Conservation (phyloP, 495 filamentous ascomycete species). For the Peziza echinospora region DNA sequence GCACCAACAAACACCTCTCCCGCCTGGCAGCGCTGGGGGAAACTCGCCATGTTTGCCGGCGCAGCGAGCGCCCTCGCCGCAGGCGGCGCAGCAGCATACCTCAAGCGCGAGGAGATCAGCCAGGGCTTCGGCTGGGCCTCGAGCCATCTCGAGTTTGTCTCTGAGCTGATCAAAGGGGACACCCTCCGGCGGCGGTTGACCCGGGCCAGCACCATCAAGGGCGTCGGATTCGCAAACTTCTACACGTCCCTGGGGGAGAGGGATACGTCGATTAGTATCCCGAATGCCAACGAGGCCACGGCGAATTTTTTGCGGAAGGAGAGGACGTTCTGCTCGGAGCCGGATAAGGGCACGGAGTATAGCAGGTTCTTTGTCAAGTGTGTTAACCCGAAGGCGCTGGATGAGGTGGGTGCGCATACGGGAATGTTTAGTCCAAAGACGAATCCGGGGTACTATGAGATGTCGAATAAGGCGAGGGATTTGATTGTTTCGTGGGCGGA, state of each 20-base stretch:
- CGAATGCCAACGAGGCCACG: constrained; percentile 22
- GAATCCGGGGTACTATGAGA: constrained; percentile 54
- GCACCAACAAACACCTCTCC: constrained; percentile 25
- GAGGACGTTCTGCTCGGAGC: constrained; percentile 70
- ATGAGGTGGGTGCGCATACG: constrained; percentile 69
- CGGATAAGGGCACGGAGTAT: constrained; percentile 38
- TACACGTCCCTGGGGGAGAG: constrained; percentile 61
- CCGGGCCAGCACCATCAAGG: constrained; percentile 33
- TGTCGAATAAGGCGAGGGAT: constrained; percentile 45
- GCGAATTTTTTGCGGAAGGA: constrained; percentile 34
- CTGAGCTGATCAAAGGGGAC: constrained; percentile 55
- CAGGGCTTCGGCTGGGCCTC: constrained; percentile 58
- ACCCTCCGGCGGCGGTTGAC: constrained; percentile 50
- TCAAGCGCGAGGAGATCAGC: constrained; percentile 55
- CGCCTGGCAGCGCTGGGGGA: constrained; percentile 52
- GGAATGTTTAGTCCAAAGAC: constrained; percentile 65
- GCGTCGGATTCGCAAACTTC: constrained; percentile 54
- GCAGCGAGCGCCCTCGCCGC: constrained; percentile 62
- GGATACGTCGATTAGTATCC: constrained; percentile 15
- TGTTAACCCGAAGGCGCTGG: constrained; percentile 55
- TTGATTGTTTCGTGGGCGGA: constrained; percentile 34
- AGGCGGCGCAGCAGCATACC: constrained; percentile 69
- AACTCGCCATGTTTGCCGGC: constrained; percentile 51
- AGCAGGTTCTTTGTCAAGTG: constrained; percentile 21
- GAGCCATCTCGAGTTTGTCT: constrained; percentile 88